phyloP scores from a whole-genome alignment of 305 asterid species.

The Fraxinus angustifolia region DNA sequence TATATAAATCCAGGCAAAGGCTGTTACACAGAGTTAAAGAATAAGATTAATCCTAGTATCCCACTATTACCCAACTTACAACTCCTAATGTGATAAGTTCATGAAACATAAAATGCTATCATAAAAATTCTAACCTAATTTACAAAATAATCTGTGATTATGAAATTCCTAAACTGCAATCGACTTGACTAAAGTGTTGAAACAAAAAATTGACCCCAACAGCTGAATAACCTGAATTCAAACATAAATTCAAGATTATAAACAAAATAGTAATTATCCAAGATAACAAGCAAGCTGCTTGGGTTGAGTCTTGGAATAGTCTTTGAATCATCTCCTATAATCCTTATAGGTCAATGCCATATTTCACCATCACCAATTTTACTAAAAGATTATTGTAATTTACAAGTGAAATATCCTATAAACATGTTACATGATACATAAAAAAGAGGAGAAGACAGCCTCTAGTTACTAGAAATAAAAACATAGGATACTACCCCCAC shows the following conservation, averaged over 20 bases:
- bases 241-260: background rate
- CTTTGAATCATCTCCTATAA: background rate
- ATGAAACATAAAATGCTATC: background rate
- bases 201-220: background rate
- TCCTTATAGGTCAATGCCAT: background rate
- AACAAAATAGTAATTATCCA: background rate
- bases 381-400: background rate
- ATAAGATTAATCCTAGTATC: background rate
- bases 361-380: background rate
- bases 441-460: background rate
- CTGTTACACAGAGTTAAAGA: background rate
- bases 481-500: background rate
- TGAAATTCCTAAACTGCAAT: background rate
- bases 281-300: background rate
- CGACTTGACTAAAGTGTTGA: background rate
- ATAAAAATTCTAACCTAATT: background rate
- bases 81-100: background rate
- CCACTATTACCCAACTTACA: background rate
- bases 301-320: background rate
- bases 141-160: background rate
- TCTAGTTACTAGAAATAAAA: background rate
- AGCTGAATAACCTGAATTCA: background rate
- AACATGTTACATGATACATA: background rate
- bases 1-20: background rate
- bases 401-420: background rate